These are phyloP conservation scores for Mucor indicus DNA, from an alignment of 371 early-diverging fungal genomes.

Conservation along the genomic window DNA sequence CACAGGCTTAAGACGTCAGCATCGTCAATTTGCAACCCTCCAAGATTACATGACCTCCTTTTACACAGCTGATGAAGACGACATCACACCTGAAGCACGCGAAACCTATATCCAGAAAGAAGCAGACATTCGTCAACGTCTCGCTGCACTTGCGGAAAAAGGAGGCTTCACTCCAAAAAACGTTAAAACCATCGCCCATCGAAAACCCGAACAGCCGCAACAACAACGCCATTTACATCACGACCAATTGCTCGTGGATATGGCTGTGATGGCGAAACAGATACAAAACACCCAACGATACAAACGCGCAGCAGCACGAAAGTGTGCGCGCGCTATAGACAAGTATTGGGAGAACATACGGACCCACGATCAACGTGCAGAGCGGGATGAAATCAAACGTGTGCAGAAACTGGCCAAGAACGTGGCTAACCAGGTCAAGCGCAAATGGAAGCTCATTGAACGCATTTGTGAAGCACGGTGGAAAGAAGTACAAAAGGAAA, in stretches of 20 bases:
- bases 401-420: slow-evolving; percentile 60
- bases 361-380: slow-evolving; percentile 48
- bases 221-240: slow-evolving; percentile 25
- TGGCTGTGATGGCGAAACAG: slow-evolving; percentile 37
- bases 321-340: slow-evolving; percentile 59
- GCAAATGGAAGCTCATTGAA: slow-evolving; percentile 67
- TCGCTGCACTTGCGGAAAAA: slow-evolving; percentile 32
- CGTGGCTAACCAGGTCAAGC: slow-evolving; percentile 62
- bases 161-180: slow-evolving; percentile 43
- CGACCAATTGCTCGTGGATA: slow-evolving; percentile 17
- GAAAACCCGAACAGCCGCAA: slow-evolving; percentile 39
- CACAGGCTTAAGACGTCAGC: slow-evolving; percentile 28
- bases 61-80: slow-evolving; percentile 47
- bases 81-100: slow-evolving; percentile 51
- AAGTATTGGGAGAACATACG: slow-evolving; percentile 53
- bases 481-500: slow-evolving; percentile 56
- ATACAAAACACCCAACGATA: slow-evolving; percentile 42
- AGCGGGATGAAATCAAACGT: slow-evolving; percentile 51
- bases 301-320: slow-evolving; percentile 48
- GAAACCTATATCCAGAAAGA: slow-evolving; percentile 42
- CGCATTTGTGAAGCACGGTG: slow-evolving; percentile 57
- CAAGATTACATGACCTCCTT: slow-evolving; percentile 58
- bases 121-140: slow-evolving; percentile 35
- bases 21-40: slow-evolving; percentile 37
- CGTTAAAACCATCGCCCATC: slow-evolving; percentile 24